Base-by-base conservation (phyloP, 371 early-diverging fungal species). In the Rhizopus delemar region DNA sequence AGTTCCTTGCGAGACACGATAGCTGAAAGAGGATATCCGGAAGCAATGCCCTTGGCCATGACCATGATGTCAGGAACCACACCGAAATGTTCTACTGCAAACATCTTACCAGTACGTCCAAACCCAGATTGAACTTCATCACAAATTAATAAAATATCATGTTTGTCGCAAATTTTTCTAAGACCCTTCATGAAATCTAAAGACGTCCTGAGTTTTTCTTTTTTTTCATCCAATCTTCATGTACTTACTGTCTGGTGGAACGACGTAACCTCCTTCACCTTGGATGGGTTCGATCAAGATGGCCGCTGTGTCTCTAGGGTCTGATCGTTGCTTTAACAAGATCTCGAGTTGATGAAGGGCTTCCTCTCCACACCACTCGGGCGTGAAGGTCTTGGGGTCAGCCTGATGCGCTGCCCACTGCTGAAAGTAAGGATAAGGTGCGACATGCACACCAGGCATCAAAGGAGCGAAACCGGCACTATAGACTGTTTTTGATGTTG, bases 251-350 rank as follows among this genome's bases (percentile, higher is more conserved):
- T 66, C 41, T 8, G 89, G 85, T 16, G 92, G 90, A 34, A 81
- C 80, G 46, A 84, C 83, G 59, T 91, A 89, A n/a, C 93, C 93
- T 60, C 93, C 93, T 67, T 93, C 93, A 60, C 92, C 89, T 70
- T 89, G 89, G 33, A 93, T 80, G 3, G 93, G 90, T 62, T 93
- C 93, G 32, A 93, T 81, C 36, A 93, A 76, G 56, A 91, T 68
- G 1, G 92, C 92, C 5, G 90, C 93, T n/a, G 91, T 67, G 56
- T 77, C 77, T 48, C 70, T 53, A 36, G 77, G 75, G 52, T 75
- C 73, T 45, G 73, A 67, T 38, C 79, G 75, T 65, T 80, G 80
- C 61, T 78, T 78, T 31, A 83, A 66, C 16, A 80, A 57, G 32
- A 76, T 53, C 51, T 83, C 79, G 3, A 83, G 53, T 54, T 83